A percentile compares a stretch with the other conserved stretches of the same genome.
Evolutionary conservation across 768 basidiomycete species (phyloP).

Genomic region (Collybia mongolica): DNA sequence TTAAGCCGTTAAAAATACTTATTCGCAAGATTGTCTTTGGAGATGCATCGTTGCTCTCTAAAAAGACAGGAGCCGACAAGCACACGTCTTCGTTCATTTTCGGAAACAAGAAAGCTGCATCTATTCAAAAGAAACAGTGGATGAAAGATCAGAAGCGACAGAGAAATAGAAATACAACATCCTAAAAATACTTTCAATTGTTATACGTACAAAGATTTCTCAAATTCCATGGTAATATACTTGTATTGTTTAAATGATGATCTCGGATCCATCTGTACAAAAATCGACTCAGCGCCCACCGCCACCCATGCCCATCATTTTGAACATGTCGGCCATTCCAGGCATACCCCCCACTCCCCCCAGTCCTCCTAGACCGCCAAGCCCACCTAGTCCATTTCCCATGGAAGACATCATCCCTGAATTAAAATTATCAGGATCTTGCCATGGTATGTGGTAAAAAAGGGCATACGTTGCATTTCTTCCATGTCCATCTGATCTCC

Average conservation of each 20-base stretch:
- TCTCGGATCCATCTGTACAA: not conserved
- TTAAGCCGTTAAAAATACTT: not conserved
- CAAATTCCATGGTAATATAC: not conserved
- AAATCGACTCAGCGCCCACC: conserved; percentile 24
- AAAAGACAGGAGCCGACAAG: conserved; percentile 80
- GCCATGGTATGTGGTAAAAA: not conserved
- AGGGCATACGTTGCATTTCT: conserved; percentile 81
- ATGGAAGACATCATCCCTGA: conserved; percentile 87
- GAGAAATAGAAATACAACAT: not conserved
- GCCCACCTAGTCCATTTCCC: conserved; percentile 66
- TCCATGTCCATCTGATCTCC: conserved; percentile 91
- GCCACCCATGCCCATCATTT: conserved; percentile 86
- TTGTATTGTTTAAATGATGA: not conserved
- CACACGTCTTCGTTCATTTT: conserved; percentile 79
- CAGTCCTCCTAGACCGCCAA: conserved; percentile 56
- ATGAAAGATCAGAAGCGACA: conserved; percentile 34
- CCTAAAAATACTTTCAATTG: too few relatives aligned
- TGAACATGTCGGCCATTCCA: conserved; percentile 77
- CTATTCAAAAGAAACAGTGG: conserved; percentile 59
- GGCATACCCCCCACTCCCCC: conserved; percentile 65
- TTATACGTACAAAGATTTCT: not conserved
- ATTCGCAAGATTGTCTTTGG: conserved; percentile 57
- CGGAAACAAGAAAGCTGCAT: conserved; percentile 69
- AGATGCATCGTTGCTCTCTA: conserved; percentile 53
- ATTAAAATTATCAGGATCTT: not conserved